Evolutionary conservation across 202 grass and related monocot species (phyloP).

Genomic region (Brachypodium distachyon): DNA sequence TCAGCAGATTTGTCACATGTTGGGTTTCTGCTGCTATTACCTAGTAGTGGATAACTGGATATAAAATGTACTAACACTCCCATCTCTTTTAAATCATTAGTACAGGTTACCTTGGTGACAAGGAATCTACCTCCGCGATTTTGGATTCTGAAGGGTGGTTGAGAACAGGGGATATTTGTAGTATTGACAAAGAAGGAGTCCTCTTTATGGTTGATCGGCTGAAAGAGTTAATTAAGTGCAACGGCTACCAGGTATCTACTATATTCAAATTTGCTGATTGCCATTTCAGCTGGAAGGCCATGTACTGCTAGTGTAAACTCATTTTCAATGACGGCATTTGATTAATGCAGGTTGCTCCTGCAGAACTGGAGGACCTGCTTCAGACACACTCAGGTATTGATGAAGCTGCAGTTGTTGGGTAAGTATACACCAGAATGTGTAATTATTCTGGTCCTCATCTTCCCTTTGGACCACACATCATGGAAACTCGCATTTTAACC

Average conservation of each 20-base stretch:
- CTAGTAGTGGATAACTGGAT: background rate
- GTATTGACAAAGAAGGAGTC: constrained; percentile 48
- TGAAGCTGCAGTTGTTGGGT: constrained; percentile 63
- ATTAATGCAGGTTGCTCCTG: constrained; percentile 46
- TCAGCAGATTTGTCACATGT: background rate
- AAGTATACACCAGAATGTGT: constrained; percentile 6
- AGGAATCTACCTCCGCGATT: constrained; percentile 31
- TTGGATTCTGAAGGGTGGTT: constrained; percentile 62
- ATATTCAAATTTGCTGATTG: background rate
- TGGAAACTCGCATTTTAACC: background rate
- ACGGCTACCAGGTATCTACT: constrained; percentile 60
- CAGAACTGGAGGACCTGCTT: constrained; percentile 52
- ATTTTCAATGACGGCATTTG: background rate
- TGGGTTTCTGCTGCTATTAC: background rate
- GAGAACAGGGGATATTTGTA: constrained; percentile 61
- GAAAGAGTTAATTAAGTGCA: constrained; percentile 75
- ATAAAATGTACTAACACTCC: background rate
- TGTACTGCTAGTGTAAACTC: background rate
- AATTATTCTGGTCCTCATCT: background rate
- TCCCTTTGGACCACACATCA: background rate
- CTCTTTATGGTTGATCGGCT: constrained; percentile 43
- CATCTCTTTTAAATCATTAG: background rate
- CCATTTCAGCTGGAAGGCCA: background rate
- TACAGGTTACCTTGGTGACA: constrained; percentile 51
- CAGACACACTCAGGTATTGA: constrained; percentile 49